phyloP scores from a whole-genome alignment of 805 yeast genomes.

The Candida gorgasii region DNA sequence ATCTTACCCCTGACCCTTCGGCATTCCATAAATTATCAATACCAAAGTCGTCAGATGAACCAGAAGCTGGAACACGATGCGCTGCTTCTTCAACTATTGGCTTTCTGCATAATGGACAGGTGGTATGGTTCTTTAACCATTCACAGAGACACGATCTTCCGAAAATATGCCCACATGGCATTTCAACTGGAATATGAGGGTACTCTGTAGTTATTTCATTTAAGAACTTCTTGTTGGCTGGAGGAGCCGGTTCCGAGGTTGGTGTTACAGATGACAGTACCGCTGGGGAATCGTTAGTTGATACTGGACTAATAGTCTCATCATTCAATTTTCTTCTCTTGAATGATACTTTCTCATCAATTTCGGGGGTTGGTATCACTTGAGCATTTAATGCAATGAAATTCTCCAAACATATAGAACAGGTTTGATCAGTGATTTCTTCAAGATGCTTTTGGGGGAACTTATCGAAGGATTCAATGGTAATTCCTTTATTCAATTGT shows the following conservation, averaged over 20 bases:
- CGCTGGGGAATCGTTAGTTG: not conserved
- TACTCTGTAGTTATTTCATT: slow-evolving; percentile 17
- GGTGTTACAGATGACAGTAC: too few relatives aligned
- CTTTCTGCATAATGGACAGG: slow-evolving; percentile 86
- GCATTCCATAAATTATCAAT: slow-evolving; percentile 12
- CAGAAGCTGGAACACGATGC: not conserved
- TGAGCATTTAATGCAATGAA: slow-evolving; percentile 28
- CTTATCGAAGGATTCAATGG: slow-evolving; percentile 51
- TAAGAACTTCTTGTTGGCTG: slow-evolving; percentile 15
- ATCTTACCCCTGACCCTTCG: slow-evolving; percentile 10
- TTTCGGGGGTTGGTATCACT: slow-evolving; percentile 17
- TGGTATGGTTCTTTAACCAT: slow-evolving; percentile 74
- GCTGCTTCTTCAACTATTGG: slow-evolving; percentile 29
- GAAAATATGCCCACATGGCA: slow-evolving; percentile 88
- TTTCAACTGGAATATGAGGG: slow-evolving; percentile 62
- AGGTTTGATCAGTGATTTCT: slow-evolving; percentile 32
- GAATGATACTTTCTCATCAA: slow-evolving; percentile 10
- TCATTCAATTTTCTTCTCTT: slow-evolving; percentile 27
- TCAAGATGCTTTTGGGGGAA: slow-evolving; percentile 34
- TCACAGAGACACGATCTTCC: slow-evolving; percentile 82
- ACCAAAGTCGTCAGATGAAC: slow-evolving; percentile 1
- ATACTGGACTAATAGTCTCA: slow-evolving; percentile 5
- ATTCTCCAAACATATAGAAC: slow-evolving; percentile 66
- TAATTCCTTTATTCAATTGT: slow-evolving; percentile 52
- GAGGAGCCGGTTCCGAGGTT: too few relatives aligned